Conservation (phyloP, 148 eudicot genomes). For the Vaccinium macrocarpon region DNA sequence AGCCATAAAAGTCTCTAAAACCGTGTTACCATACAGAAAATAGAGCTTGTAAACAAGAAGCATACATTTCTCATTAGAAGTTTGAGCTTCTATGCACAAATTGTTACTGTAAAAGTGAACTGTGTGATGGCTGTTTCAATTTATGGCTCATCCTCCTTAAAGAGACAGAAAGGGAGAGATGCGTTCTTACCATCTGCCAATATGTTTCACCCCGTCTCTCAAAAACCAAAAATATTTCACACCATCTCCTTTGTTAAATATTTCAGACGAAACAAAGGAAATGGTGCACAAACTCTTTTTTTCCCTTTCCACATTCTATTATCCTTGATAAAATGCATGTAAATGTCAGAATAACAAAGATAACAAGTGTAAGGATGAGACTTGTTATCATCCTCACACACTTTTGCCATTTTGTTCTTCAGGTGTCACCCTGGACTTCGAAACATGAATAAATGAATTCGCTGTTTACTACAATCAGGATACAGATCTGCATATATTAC, state of each 20-base stretch:
- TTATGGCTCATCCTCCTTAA: neutral
- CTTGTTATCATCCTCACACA: neutral
- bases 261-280: neutral
- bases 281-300: neutral
- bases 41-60: neutral
- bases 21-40: constrained; percentile 10
- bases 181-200: neutral
- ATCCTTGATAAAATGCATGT: neutral
- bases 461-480: neutral
- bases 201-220: neutral
- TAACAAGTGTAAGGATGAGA: neutral
- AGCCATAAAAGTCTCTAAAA: constrained; percentile 15
- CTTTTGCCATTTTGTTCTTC: neutral
- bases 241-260: neutral
- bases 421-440: neutral
- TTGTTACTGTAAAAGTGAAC: neutral
- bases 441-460: neutral
- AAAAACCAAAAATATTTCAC: neutral
- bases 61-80: neutral
- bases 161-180: neutral
- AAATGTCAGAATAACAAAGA: neutral
- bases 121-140: neutral
- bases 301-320: neutral
- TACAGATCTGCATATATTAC: neutral
- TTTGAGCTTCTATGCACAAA: neutral